Evolutionary conservation across 2,329 filamentous ascomycete species (phyloP), one percentile per base, ranked within the genome.

Genomic region (Pseudopyricularia cyperi): DNA sequence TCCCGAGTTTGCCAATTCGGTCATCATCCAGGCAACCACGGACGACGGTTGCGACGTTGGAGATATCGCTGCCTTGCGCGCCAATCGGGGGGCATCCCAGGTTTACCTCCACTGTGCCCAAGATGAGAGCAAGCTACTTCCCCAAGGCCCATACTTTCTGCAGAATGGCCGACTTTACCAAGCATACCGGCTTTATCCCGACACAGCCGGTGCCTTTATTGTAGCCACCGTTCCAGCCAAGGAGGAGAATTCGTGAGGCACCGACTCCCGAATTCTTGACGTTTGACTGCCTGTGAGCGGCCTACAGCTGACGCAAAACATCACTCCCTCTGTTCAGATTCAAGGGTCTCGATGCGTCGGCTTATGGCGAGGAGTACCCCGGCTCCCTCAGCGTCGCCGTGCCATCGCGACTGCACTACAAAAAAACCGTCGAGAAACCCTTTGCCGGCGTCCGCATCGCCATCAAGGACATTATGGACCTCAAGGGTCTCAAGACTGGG

Each of bases 381-480:
- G 12, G 19, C 3, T 15, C 44, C 14, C 15, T 58, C 2, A 54
- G 57, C 22, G 57, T 71, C 7, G 67, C 32, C 56, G 78, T 82
- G 0, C 77, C 78, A 2, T 82, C 77, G 4, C 71, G 79, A 4
- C 65, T 82, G 0, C 80, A 81, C 62, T 77, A 67, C 60, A 69
- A 66, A 3, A 69, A 66, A 46, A 75, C 72, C 1, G 56, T 58
- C 0, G 65, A 69, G 19, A 71, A 76, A 57, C 77, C 78, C 1
- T 65, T 82, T 0, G 73, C 76, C 7, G 78, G 79, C 11, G 67
- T 77, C 7, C 69, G 80, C 8, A 59, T 83, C 1, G 77, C 71
- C 1, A 67, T 83, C 52, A 83, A 83, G 57, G 80, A 83, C 56
- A 77, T 80, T 48, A 76, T 71, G 55, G 70, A 82, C 53, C 59